Conservation (phyloP, 768 basidiomycete species). For the Mycena floridula region DNA sequence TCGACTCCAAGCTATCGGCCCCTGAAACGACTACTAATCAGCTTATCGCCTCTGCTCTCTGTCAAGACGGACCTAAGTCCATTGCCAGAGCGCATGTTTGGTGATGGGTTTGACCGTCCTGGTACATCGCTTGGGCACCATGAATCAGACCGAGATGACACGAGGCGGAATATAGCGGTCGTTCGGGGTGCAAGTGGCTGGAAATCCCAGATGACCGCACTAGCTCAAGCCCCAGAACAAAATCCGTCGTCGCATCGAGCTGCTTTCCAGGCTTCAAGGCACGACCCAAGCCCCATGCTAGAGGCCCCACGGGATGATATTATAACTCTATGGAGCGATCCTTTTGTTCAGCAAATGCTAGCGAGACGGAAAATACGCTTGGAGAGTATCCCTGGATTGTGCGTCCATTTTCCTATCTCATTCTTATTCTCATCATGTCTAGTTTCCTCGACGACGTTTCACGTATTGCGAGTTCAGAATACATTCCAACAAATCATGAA, state of each 20-base stretch:
- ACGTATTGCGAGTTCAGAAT: conserved; percentile 48
- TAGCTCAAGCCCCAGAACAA: no score
- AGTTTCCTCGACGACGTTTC: conserved; percentile 70
- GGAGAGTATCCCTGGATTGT: conserved; percentile 66
- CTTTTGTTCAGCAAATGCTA: conserved; percentile 45
- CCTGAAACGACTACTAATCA: conserved; percentile 31
- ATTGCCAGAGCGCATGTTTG: no score
- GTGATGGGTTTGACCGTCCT: no score
- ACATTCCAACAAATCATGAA: conserved; percentile 68
- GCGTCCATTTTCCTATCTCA: conserved; percentile 19
- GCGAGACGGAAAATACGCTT: conserved; percentile 43
- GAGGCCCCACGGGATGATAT: conserved; percentile 56
- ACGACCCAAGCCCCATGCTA: conserved; percentile 47
- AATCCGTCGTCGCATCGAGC: no score
- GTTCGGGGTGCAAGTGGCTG: conserved; percentile 32
- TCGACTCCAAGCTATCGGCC: no score
- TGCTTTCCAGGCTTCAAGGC: conserved; percentile 17
- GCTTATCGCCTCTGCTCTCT: conserved; percentile 45
- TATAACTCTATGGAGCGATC: conserved; percentile 54
- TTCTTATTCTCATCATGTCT: conserved; percentile 1
- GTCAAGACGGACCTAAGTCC: conserved; percentile 42
- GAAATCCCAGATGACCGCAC: conserved; percentile 52
- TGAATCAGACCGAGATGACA: conserved; percentile 44
- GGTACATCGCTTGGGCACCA: no score
- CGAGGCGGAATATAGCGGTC: conserved; percentile 36